Conservation (phyloP, 768 basidiomycete genomes). For the Mycena maculata region DNA sequence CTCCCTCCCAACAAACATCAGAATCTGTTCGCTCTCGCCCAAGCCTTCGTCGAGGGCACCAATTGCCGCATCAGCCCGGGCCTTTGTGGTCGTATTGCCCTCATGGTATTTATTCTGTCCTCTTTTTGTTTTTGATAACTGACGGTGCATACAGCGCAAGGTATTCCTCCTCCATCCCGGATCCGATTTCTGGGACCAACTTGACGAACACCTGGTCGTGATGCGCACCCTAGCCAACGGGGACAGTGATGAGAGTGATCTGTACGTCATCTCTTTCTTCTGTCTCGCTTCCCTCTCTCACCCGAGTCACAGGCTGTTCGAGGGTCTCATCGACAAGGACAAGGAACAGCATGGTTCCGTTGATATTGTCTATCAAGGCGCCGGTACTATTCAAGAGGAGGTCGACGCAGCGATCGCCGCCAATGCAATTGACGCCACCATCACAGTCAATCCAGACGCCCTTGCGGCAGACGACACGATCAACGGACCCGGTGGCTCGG, state of each 20-base stretch:
- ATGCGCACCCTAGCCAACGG: too few species aligned
- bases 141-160: neutral
- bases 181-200: neutral
- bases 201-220: too few species aligned
- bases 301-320: neutral
- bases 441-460: too few species aligned
- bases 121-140: neutral
- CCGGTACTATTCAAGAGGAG: neutral
- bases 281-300: too few species aligned
- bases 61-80: neutral
- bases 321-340: neutral
- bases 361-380: conserved; percentile 7
- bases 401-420: neutral
- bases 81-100: conserved; percentile 2
- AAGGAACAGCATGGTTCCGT: neutral
- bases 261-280: too few species aligned
- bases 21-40: conserved; percentile 1
- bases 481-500: neutral
- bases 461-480: neutral
- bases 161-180: neutral
- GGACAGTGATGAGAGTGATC: too few species aligned
- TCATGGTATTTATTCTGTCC: conserved; percentile 2
- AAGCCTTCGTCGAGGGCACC: neutral
- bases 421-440: too few species aligned
- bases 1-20: neutral